Percentiles rank a stretch among this genome's conserved stretches.
Conservation (phyloP, 345 rosid species). For the Dimocarpus longan region DNA sequence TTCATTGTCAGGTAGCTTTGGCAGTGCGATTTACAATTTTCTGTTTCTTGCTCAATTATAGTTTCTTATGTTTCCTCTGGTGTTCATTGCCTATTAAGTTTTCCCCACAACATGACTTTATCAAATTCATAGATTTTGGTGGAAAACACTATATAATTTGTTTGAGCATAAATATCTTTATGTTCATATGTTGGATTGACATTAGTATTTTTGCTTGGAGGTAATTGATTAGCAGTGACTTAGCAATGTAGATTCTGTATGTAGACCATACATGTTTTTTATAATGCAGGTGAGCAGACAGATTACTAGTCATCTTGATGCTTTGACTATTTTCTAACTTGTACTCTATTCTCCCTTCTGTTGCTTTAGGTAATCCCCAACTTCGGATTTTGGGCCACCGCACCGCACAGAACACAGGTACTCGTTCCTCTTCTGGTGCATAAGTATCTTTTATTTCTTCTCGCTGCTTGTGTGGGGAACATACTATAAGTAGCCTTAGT, state of each 20-base stretch:
- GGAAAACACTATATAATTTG: background rate
- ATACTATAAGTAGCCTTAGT: background rate
- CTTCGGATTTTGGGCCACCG: constrained; percentile 72
- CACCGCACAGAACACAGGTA: constrained; percentile 84
- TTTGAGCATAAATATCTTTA: background rate
- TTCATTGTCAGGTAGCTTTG: background rate
- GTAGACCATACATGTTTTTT: background rate
- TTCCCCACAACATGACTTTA: background rate
- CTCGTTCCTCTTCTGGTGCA: background rate
- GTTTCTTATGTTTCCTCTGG: background rate
- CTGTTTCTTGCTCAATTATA: too few species aligned
- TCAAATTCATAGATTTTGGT: background rate
- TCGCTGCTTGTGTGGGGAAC: background rate
- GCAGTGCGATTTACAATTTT: background rate
- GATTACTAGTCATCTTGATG: background rate
- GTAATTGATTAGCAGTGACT: constrained; percentile 10
- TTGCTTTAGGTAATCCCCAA: constrained; percentile 75
- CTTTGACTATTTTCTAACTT: constrained; percentile 7
- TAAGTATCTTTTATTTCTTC: background rate
- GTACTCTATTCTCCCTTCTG: constrained; percentile 6
- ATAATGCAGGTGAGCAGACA: background rate
- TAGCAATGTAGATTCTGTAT: background rate
- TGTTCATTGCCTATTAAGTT: background rate
- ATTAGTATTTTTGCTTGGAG: background rate
- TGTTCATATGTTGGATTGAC: background rate